phyloP scores from a whole-genome alignment of 805 yeast genomes.

The Metschnikowia sp. region DNA sequence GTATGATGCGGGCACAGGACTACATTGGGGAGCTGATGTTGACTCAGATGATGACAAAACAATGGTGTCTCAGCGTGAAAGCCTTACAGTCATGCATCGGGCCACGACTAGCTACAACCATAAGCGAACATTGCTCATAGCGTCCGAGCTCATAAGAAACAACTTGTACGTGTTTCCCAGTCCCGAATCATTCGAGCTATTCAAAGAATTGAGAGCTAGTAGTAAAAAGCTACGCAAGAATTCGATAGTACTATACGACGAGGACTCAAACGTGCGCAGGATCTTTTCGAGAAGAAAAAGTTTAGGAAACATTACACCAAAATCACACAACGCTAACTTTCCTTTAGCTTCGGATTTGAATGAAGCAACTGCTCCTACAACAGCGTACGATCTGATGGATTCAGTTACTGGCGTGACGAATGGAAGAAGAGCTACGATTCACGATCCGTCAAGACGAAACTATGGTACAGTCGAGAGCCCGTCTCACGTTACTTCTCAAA shows the following conservation, averaged over 20 bases:
- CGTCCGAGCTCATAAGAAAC: conserved; percentile 30
- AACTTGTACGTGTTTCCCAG: conserved; percentile 29
- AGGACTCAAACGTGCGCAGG: conserved; percentile 2
- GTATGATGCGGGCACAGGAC: background rate
- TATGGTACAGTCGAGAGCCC: too few species aligned
- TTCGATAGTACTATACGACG: conserved; percentile 15
- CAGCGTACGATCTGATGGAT: too few species aligned
- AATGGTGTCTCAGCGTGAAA: conserved; percentile 5
- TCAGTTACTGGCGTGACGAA: too few species aligned
- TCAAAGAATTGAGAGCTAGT: conserved; percentile 24
- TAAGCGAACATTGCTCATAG: conserved; percentile 32
- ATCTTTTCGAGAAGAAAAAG: background rate
- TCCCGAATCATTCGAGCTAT: conserved; percentile 26
- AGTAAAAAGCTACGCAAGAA: conserved; percentile 22
- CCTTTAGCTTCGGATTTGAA: too few species aligned
- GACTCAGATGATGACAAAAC: conserved; percentile 14
- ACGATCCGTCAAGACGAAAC: too few species aligned
- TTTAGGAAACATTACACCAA: too few species aligned
- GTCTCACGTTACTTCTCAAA: too few species aligned
- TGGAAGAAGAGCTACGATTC: too few species aligned
- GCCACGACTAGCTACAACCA: conserved; percentile 21
- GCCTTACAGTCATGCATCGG: conserved; percentile 20
- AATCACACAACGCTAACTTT: too few species aligned
- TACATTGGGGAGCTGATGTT: background rate
- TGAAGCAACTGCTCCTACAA: too few species aligned